These are phyloP conservation scores for Gnomoniopsis smithogilvyi DNA, from an alignment of 2,329 filamentous ascomycete species.

Conservation along the genomic window DNA sequence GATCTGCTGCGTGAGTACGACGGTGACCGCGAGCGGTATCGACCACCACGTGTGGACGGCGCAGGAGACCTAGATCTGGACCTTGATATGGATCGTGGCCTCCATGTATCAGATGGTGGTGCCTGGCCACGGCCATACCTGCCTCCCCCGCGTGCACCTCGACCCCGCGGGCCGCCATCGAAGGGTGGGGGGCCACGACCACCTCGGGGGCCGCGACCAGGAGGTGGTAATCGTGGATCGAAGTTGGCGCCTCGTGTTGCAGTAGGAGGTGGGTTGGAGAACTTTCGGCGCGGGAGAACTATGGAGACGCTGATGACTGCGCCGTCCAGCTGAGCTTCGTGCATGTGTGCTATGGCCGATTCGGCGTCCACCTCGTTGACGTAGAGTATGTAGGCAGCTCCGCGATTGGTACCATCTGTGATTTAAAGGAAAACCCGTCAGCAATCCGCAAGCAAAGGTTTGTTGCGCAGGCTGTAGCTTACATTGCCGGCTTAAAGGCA, in stretches of 20 bases:
- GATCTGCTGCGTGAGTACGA: slow-evolving; percentile 27
- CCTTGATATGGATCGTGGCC: slow-evolving; percentile 56
- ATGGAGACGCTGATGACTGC: slow-evolving; percentile 82
- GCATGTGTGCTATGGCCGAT: slow-evolving; percentile 91
- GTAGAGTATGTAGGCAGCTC: slow-evolving; percentile 90
- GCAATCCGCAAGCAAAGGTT: not conserved
- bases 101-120: slow-evolving; percentile 53
- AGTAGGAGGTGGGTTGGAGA: slow-evolving; percentile 74
- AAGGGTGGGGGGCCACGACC: slow-evolving; percentile 30
- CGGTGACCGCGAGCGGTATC: slow-evolving; percentile 44
- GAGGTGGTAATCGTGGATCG: slow-evolving; percentile 48
- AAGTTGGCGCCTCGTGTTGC: slow-evolving; percentile 62
- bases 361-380: slow-evolving; percentile 75
- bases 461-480: slow-evolving; percentile 31
- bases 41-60: slow-evolving; percentile 27
- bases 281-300: slow-evolving; percentile 77
- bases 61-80: slow-evolving; percentile 40
- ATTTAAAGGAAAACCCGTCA: not conserved
- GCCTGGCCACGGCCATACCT: slow-evolving; percentile 34
- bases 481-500: slow-evolving; percentile 88
- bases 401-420: slow-evolving; percentile 72
- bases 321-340: slow-evolving; percentile 92
- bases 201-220: slow-evolving; percentile 23
- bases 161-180: slow-evolving; percentile 34
- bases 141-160: slow-evolving; percentile 26